Percentiles rank a stretch among this genome's conserved stretches.
Conservation (phyloP, 371 early-diverging fungal species). For the Blakeslea trispora region DNA sequence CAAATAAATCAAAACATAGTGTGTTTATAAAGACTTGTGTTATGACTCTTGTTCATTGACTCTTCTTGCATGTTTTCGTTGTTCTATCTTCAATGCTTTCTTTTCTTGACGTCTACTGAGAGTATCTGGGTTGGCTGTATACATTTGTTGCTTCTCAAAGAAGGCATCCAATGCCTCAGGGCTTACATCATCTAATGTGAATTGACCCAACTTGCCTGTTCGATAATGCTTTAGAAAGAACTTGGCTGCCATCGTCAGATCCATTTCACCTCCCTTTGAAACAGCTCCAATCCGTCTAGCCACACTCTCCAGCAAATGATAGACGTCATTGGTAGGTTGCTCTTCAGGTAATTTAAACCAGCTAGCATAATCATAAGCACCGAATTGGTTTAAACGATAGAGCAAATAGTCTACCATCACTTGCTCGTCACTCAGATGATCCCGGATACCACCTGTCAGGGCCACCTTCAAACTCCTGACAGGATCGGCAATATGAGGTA, state of each 20-base stretch:
- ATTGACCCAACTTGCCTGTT: constrained; percentile 68
- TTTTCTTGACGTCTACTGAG: constrained; percentile 55
- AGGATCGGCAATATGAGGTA: constrained; percentile 81
- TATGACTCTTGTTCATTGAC: constrained; percentile 8
- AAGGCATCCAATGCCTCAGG: constrained; percentile 51
- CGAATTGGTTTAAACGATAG: constrained; percentile 72
- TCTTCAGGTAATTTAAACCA: constrained; percentile 35
- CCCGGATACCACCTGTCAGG: constrained; percentile 86
- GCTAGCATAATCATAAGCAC: constrained; percentile 35
- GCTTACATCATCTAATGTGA: constrained; percentile 73
- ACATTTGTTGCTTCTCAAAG: constrained; percentile 43
- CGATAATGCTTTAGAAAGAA: constrained; percentile 77
- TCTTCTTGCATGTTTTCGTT: constrained; percentile 40
- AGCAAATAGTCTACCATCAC: constrained; percentile 89
- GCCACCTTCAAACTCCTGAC: constrained; percentile 78
- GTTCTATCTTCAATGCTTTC: constrained; percentile 55
- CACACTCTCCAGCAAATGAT: constrained; percentile 59
- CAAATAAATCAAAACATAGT: constrained; percentile 3
- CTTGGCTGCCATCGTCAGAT: constrained; percentile 64
- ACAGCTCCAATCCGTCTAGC: constrained; percentile 79
- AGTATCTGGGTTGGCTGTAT: constrained; percentile 16
- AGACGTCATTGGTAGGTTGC: constrained; percentile 71
- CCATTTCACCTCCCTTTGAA: constrained; percentile 70
- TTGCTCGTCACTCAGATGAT: constrained; percentile 79
- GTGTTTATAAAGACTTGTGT: too few relatives aligned